Evolutionary conservation across 768 basidiomycete species (phyloP), one percentile per base, ranked within the genome.

Genomic region (Auriscalpium vulgare): DNA sequence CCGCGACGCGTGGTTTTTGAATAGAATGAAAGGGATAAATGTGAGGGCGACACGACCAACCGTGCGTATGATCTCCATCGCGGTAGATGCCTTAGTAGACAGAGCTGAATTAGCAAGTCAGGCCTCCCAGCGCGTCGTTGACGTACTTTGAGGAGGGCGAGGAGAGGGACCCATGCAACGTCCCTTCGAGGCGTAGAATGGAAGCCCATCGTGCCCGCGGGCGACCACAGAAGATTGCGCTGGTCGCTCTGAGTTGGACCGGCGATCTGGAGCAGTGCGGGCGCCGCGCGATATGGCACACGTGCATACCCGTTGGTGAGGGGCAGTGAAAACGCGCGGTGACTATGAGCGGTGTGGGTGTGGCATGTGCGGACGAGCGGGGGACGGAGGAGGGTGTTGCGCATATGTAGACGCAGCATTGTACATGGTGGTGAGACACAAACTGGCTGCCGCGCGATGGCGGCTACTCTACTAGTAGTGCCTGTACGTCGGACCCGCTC

Each of bases 21-120:
- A 59, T 52, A 88, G 68, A 56, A 90, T 65, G 36, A 88, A 66
- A 21, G 91, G 91, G 11, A 90, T 72, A 59, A 93, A 82, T 0
- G 88, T 91, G 36, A 93, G 74, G 0, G 81, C 83, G 51, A 93
- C 75, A 56, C 91, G 80, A 46, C 77, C 83, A 45, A 81, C 80
- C 8, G 83, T 88, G 49, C 85, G 79, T 14, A 82, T 80, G n/a
- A 86, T 44, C 63, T 87, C 84, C 50, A 93, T 73, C 0, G 84
- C 78, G n/a, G 82, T 78, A 4, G 90, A 89, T 1, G 86, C 77
- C 91, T 93, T 59, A 16, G 17, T 37, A 4, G 45, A 53, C 56
- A 34, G 35, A 17, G 37, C 21, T 62, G 47, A 59, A 59, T 60
- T 50, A 43, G 56, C 37, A 54, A 57, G 50, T 50, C 50, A 37